Base-by-base conservation (phyloP, 441 rosid genomes). In the Raphanus hybrid region DNA sequence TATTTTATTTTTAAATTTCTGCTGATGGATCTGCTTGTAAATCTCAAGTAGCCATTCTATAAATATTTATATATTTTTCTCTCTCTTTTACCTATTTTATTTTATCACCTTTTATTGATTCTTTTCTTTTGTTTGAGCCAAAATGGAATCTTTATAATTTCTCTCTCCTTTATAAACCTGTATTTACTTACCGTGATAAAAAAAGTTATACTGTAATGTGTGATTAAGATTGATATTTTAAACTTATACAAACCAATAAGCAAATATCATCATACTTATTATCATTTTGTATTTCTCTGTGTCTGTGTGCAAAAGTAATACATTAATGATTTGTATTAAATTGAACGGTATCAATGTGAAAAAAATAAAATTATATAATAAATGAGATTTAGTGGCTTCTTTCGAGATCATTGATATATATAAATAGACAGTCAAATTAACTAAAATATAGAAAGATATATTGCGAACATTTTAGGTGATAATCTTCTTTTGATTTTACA, bases 21-120 rank as follows among this genome's bases (percentile, higher is more conserved):
- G 74, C 82, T 76, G 82, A 32, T 64, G 87, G 88, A 85, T 87
- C 89, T 84, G 88, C 89, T 82, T 91, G 86, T 88, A 92, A 77
- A 87, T 91, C 91, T 90, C 93, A 86, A 90, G 92, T 85, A 81
- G 86, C 75, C 76, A 73, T 78, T 86, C 68, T 62, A 64, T 39
- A 67, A 70, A 65, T 71, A 58, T 14, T 15, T 5, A 18, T 61
- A 32, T 10, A 15, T 5, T 32, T 26, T 16, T 60, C 54, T 35
- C 32, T 32, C 14, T 57, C 65, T 75, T 41, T 41, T 41, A 41
- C n/a, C 48, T 41, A 41, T 41, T 41, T 41, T 41, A 39, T 39
- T 39, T 39, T 8, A 10, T 23, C 34, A 29, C 34, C 34, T 29
- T 60, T 78, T 68, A 63, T 73, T 67, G 64, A 78, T 64, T 59